Evolutionary conservation across 257 asterid species (phyloP).

Genomic region (Solanum tarijense): DNA sequence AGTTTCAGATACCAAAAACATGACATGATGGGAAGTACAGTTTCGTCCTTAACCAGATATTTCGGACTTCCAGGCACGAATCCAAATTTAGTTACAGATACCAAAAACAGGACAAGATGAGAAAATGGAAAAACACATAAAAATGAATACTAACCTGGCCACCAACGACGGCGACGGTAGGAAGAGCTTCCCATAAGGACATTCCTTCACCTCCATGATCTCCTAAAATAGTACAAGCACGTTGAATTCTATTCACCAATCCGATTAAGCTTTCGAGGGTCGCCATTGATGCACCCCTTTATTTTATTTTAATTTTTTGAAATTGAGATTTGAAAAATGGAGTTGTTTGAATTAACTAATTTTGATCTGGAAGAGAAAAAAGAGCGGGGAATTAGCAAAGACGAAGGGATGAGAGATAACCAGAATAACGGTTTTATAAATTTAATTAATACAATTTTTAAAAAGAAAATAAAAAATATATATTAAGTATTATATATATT

Average conservation of each 20-base stretch:
- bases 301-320: neutral
- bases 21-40: neutral
- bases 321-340: neutral
- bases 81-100: neutral
- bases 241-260: constrained; percentile 74
- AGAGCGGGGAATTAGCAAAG: neutral
- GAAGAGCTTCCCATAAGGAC: constrained; percentile 99
- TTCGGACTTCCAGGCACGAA: neutral
- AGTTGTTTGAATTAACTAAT: neutral
- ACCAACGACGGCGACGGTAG: constrained; percentile 98
- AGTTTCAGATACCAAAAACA: neutral
- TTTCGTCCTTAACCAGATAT: neutral
- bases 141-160: constrained; percentile 58
- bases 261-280: constrained; percentile 95
- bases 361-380: neutral
- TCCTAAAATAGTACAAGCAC: constrained; percentile 94
- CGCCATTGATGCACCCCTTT: constrained; percentile 35
- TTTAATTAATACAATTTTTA: neutral
- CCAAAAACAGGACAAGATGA: no score
- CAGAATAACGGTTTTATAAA: neutral
- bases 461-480: neutral
- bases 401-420: neutral
- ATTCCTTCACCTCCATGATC: constrained; percentile 99
- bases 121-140: no score
- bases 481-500: neutral